Evolutionary conservation across 2,329 filamentous ascomycete species (phyloP).

Genomic region (Amauroascus niger): DNA sequence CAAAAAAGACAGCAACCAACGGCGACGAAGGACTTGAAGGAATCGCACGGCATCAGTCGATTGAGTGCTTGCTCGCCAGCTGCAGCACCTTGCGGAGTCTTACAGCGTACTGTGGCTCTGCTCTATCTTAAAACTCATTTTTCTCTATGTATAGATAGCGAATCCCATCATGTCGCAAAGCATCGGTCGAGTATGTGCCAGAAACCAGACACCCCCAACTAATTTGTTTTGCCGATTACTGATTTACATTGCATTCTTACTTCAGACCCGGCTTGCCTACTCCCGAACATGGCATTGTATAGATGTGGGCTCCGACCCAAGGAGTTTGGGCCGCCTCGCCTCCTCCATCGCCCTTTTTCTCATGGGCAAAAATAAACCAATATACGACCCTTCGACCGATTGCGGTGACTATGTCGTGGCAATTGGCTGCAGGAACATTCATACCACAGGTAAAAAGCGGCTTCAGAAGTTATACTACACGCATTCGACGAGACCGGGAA

Average conservation of each 20-base stretch:
- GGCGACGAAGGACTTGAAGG: not conserved
- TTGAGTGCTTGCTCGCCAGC: not conserved
- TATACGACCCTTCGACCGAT: constrained; percentile 93
- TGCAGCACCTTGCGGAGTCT: not conserved
- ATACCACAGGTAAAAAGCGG: constrained; percentile 84
- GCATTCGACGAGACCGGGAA: constrained; percentile 83
- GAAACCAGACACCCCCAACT: not conserved
- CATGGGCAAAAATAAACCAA: constrained; percentile 99
- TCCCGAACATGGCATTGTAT: constrained; percentile 92
- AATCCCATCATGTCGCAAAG: constrained; percentile 36
- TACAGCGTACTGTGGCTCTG: not conserved
- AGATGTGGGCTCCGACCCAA: constrained; percentile 58
- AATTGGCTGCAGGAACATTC: constrained; percentile 74
- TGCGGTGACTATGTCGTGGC: constrained; percentile 98
- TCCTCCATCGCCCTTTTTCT: constrained; percentile 75
- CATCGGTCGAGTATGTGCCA: constrained; percentile 35
- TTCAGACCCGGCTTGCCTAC: constrained; percentile 88
- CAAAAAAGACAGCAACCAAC: not conserved
- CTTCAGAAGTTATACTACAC: constrained; percentile 93
- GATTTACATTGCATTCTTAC: not conserved
- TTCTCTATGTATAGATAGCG: constrained; percentile 12
- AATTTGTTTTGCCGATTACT: not conserved
- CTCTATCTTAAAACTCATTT: not conserved
- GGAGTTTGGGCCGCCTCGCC: constrained; percentile 81
- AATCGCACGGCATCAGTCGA: not conserved